Base-by-base conservation (phyloP, 2,329 filamentous ascomycete species). In the Nemania serpens region DNA sequence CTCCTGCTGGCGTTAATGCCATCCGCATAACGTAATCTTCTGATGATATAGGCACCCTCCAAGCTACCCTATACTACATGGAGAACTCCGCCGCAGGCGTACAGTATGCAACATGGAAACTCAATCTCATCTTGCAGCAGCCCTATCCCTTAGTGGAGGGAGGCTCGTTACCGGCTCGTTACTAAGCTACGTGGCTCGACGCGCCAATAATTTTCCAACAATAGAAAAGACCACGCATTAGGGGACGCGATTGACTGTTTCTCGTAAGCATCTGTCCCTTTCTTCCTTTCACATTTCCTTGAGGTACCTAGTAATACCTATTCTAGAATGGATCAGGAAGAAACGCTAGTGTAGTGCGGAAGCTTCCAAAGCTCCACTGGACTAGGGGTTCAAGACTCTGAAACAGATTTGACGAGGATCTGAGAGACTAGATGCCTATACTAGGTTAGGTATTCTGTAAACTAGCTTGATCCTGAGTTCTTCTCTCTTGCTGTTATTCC, bases 161-260 rank as follows among this genome's bases (percentile, higher is more conserved):
- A 18, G 43, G 41, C 15, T 39, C 11, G 11, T n/a, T 25, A 25
- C 43, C 17, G 20, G 3, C 15, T 18, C 45, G 45, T 18, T 54
- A 20, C 51, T 43, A 29, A 29, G 25, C 25, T 18, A 45, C 15
- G 17, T 33, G 39, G n/a, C 29, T 34, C 25, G 25, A 29, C 25
- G 25, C 25, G 25, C 25, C 7, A 48, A 29, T 29, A 33, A n/a
- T 36, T 52, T 49, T 60, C 57, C 60, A 63, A 53, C 61, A 63
- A 57, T 63, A 64, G 58, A 42, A 61, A 62, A 64, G 55, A 60
- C 62, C 58, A 55, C 55, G 62, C 62, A 64, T 64, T 55, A 59
- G 55, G 5, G 12, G 37, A 50, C 51, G 55, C 57, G 25, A 29
- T 29, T 29, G 25, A 29, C 25, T 29, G 25, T 29, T 29, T 29